A percentile compares a stretch with the other conserved stretches of the same genome.
These are phyloP conservation scores for Senecio squalidus DNA, from an alignment of 140 eudicot genomes.

Conservation along the genomic window DNA sequence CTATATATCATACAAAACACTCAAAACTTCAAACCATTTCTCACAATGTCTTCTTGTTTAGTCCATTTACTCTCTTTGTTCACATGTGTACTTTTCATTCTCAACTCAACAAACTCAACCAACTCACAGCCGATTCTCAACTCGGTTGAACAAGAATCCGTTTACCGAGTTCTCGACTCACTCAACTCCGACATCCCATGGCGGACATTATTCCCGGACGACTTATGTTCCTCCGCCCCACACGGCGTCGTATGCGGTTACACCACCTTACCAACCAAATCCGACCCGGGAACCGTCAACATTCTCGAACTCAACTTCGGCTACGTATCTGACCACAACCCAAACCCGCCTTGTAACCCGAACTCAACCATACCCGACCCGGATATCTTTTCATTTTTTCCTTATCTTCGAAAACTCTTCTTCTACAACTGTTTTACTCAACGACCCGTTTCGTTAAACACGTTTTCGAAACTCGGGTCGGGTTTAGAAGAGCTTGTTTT, in stretches of 20 bases:
- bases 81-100: slow-evolving; percentile 7
- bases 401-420: slow-evolving; percentile 53
- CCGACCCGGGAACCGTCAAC: slow-evolving; percentile 30
- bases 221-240: slow-evolving; percentile 75
- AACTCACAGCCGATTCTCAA: slow-evolving; percentile 52
- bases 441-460: slow-evolving; percentile 32
- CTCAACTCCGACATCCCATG: slow-evolving; percentile 68
- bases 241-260: slow-evolving; percentile 86
- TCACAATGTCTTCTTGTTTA: background rate
- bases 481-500: slow-evolving; percentile 61
- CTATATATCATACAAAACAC: background rate
- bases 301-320: slow-evolving; percentile 69
- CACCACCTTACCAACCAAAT: slow-evolving; percentile 25
- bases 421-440: slow-evolving; percentile 72
- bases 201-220: slow-evolving; percentile 82
- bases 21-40: background rate
- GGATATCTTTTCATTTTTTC: slow-evolving; percentile 27
- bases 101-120: slow-evolving; percentile 8
- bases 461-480: slow-evolving; percentile 27
- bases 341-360: slow-evolving; percentile 69
- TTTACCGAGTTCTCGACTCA: slow-evolving; percentile 67
- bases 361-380: slow-evolving; percentile 38
- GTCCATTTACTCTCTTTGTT: background rate
- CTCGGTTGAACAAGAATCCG: slow-evolving; percentile 66
- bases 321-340: slow-evolving; percentile 67